Base-by-base conservation (phyloP, 2,329 filamentous ascomycete genomes). In the Penicillium sp. region DNA sequence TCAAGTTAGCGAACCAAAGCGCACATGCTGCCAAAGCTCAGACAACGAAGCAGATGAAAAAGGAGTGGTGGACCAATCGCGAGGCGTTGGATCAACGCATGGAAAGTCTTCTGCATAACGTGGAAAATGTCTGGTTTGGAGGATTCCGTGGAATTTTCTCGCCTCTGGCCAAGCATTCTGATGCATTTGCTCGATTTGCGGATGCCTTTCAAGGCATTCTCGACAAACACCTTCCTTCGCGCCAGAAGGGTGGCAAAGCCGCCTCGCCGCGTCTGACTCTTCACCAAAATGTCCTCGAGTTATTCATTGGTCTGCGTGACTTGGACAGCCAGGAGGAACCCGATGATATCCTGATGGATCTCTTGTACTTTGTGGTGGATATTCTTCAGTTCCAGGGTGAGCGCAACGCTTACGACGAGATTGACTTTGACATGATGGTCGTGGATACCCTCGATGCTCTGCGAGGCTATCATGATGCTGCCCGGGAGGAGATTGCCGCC, bases 331-430 rank as follows among this genome's bases (percentile, higher is more conserved):
- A 83, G 1, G 81, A 83, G 49, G 89, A 95, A 53, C 78, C 94
- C 24, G 91, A 97, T 54, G 91, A 97, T 61, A 82, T 85, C 0
- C 73, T 98, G n/a, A 89, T 85, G 57, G 93, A 98, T 65, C 74
- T 98, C 27, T 79, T 98, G 3, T 97, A 96, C 70, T 97, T 97
- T 64, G 87, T 97, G 1, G 85, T 98, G 5, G 93, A 98, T 61
- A 90, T 97, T 44, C 76, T 98, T 3, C 93, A 97, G 65, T 97
- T 98, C 68, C 88, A 95, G 58, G 93, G 93, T 12, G 94, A 98
- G 70, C 81, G 84, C 41, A 98, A 97, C 64, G 93, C 94, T 0
- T 96, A 96, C 68, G 93, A 98, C 59, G 93, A 98, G 71, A 88
- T 98, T 53, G 91, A 97, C 67, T 95, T 97, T 63, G 93, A 98